Percentiles rank a stretch among this genome's conserved stretches.
phyloP scores from a whole-genome alignment of 257 asterid species.

The Lycium barbarum region DNA sequence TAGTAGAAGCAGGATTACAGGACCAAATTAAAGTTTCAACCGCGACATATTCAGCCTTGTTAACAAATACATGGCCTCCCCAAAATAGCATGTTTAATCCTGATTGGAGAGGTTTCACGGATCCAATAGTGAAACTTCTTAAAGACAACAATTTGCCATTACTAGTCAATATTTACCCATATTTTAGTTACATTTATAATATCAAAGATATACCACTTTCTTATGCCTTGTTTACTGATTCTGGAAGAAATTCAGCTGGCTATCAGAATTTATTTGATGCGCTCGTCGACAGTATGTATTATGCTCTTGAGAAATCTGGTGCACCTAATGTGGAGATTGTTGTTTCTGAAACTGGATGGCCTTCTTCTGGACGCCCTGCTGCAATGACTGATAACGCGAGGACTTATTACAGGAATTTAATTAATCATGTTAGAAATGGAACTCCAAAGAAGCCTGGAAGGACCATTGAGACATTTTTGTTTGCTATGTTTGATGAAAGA shows the following conservation, averaged over 20 bases:
- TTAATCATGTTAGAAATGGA: conserved; percentile 32
- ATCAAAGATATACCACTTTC: conserved; percentile 12
- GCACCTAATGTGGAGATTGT: conserved; percentile 36
- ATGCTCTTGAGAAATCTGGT: conserved; percentile 51
- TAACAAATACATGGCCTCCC: conserved; percentile 47
- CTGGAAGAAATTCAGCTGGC: background rate
- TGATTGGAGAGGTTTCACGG: conserved; percentile 31
- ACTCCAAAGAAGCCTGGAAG: conserved; percentile 39
- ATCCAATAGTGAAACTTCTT: conserved; percentile 40
- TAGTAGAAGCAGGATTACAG: conserved; percentile 16
- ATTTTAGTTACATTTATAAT: conserved; percentile 32
- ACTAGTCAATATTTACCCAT: conserved; percentile 54
- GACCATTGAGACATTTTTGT: conserved; percentile 36
- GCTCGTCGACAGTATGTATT: conserved; percentile 42
- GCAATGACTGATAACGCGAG: conserved; percentile 28
- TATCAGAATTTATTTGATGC: conserved; percentile 50
- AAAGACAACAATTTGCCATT: conserved; percentile 33
- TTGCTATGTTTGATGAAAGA: conserved; percentile 45
- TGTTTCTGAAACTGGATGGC: conserved; percentile 55
- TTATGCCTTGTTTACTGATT: conserved; percentile 38
- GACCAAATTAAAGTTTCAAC: conserved; percentile 49
- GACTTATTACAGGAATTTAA: conserved; percentile 30
- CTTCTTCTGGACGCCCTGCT: conserved; percentile 36
- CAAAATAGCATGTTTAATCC: conserved; percentile 23
- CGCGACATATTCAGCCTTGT: conserved; percentile 35